Evolutionary conservation across 257 asterid species (phyloP), one percentile per base, ranked within the genome.

Genomic region (Verbascum thapsus): DNA sequence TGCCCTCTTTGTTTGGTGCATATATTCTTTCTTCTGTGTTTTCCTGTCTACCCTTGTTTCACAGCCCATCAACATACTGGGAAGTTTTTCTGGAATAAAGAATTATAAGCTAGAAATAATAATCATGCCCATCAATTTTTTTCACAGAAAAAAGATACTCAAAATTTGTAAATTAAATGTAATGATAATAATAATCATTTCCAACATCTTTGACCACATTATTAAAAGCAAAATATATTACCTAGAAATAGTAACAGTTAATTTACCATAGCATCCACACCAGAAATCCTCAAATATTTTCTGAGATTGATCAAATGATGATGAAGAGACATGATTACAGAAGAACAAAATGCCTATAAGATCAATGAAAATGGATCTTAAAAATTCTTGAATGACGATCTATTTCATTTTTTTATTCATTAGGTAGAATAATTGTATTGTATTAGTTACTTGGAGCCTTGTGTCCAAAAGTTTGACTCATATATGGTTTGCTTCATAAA

Each of bases 191-290:
- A 10, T 23, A 35, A 9, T 4, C 30, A 43, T 37, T 12, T 17
- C 20, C 23, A 47, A 43, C 44, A 20, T 50, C 16, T 32, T 58
- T 59, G 54, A 49, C 71, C 41, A 30, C 43, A 52, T 44, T 41
- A n/a, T n/a, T n/a, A n/a, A 40, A 66, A 11, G 58, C 19, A 22
- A 45, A 57, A 10, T 23, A 19, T 10, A 16, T 26, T 51, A 52
- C 30, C 47, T 26, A 35, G 32, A 56, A 72, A 73, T 66, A 78
- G 77, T 58, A 57, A 74, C 80, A 78, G 80, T 78, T 44, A 32
- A 15, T 58, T 74, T 78, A 63, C 80, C 77, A 57, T 53, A 23
- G 66, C 72, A 56, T 23, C 23, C 32, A 61, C 17, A 45, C 35
- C 54, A 62, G 20, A 53, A 51, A 55, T 42, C 43, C 50, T 48